These are phyloP conservation scores for Agrocybe praecox DNA, from an alignment of 768 basidiomycete genomes.

Conservation along the genomic window DNA sequence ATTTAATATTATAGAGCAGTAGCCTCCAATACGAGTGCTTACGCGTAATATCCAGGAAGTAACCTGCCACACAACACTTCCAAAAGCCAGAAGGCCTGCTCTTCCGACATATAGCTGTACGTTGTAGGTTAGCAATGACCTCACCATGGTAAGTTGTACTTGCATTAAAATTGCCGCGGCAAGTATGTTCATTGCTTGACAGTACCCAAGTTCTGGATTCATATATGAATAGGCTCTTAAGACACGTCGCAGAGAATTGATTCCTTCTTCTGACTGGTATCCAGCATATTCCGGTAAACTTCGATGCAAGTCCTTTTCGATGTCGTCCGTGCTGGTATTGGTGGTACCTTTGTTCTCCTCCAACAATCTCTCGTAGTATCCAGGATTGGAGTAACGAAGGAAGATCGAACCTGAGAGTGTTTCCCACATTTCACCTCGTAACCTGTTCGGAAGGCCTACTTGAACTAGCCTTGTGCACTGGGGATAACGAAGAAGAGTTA, in stretches of 20 bases:
- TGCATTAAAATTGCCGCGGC: conserved; percentile 94
- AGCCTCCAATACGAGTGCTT: conserved; percentile 22
- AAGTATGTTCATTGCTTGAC: conserved; percentile 98
- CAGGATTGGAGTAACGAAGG: conserved; percentile 86
- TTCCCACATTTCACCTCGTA: conserved; percentile 99
- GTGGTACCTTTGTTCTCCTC: conserved; percentile 77
- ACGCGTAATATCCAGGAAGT: conserved; percentile 98
- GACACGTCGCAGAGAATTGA: conserved; percentile 82
- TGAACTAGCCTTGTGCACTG: conserved; percentile 97
- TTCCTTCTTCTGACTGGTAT: conserved; percentile 90
- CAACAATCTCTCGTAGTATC: conserved; percentile 76
- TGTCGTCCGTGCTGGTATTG: conserved; percentile 93
- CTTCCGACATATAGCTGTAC: conserved; percentile 95
- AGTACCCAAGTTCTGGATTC: conserved; percentile 94
- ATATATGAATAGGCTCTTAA: conserved; percentile 94
- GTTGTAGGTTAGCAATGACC: conserved; percentile 3
- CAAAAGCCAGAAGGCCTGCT: conserved; percentile 97
- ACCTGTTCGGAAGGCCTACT: conserved; percentile 92
- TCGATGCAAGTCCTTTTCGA: conserved; percentile 96
- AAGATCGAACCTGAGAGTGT: conserved; percentile 92
- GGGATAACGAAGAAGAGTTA: conserved; percentile 95
- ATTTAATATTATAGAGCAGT: conserved; percentile 3
- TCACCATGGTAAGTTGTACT: conserved; percentile 19
- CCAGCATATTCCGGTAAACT: conserved; percentile 97
- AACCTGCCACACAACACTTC: conserved; percentile 94